Conservation (phyloP, 345 rosid genomes). For the Citrus sinensis region DVS_A1.0 CM039162.1:7798501-7799000, state of each 20-base stretch:
- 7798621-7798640: neutral
- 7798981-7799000: slow-evolving; percentile 47
- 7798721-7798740: neutral
- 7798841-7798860: neutral
- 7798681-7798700: neutral
- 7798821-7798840: slow-evolving; percentile 2
- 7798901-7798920: neutral
- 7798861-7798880: neutral
- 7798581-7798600: neutral
- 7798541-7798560: too few relatives aligned
- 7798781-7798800: neutral
- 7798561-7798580: neutral
- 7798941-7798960: slow-evolving; percentile 12
- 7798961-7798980: slow-evolving; percentile 84
- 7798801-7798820: neutral
- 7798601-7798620: neutral
- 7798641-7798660: neutral
- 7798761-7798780: neutral
- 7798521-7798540: too few relatives aligned
- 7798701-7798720: neutral
- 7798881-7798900: neutral
- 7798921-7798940: neutral
- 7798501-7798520: neutral
- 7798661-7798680: neutral
- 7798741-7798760: neutral